A percentile compares a stretch with the other conserved stretches of the same genome.
phyloP scores from a whole-genome alignment of 2,329 filamentous ascomycete genomes.

The Tympanopsis confertula region DNA sequence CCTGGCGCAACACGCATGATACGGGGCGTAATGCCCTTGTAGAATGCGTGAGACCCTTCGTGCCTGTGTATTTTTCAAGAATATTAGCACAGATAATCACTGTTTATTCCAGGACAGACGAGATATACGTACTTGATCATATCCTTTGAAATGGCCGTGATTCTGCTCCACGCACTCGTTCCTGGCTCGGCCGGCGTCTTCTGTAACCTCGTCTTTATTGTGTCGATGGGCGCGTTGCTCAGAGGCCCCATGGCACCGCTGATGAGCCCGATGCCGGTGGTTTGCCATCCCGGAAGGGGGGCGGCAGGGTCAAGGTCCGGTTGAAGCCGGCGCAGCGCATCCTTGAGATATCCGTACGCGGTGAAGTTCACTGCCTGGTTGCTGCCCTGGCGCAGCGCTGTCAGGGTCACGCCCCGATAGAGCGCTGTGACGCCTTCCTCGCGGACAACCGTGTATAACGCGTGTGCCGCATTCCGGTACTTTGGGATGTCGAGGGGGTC shows the following conservation, averaged over 20 bases:
- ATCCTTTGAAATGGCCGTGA: constrained; percentile 64
- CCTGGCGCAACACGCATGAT: constrained; percentile 96
- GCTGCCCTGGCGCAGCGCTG: constrained; percentile 82
- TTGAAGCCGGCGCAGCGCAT: constrained; percentile 61
- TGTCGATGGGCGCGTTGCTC: constrained; percentile 95
- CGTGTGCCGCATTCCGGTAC: constrained; percentile 84
- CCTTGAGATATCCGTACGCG: constrained; percentile 88
- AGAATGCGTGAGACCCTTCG: constrained; percentile 89
- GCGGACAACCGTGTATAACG: constrained; percentile 73
- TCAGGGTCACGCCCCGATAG: constrained; percentile 87
- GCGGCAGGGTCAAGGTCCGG: constrained; percentile 45
- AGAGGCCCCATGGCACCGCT: constrained; percentile 90
- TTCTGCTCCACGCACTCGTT: constrained; percentile 68
- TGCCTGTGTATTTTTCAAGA: constrained; percentile 39
- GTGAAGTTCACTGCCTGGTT: constrained; percentile 99
- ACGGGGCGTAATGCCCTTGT: constrained; percentile 95
- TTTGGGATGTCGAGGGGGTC: constrained; percentile 93
- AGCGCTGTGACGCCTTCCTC: constrained; percentile 83
- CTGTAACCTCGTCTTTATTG: constrained; percentile 94
- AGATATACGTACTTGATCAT: constrained; percentile 61
- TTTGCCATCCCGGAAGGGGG: constrained; percentile 77
- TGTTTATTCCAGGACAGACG: neutral
- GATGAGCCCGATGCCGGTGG: constrained; percentile 78
- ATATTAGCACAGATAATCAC: constrained; percentile 1
- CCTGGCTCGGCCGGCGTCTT: constrained; percentile 75